Base-by-base conservation (phyloP, 768 basidiomycete genomes). In the Leccinum boreale region DNA sequence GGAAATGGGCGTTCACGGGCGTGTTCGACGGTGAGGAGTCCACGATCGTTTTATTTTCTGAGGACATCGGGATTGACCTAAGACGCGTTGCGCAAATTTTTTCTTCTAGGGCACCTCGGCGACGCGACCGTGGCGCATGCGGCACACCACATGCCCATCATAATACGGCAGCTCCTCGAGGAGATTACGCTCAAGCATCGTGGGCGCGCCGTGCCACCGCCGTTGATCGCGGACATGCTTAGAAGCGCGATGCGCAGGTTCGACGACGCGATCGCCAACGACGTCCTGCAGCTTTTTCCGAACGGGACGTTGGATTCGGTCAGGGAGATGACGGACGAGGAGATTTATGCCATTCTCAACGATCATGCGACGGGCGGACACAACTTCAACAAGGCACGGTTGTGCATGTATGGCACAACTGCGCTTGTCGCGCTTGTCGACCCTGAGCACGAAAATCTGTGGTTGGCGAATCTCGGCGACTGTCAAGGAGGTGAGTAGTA, bases 401-500 rank as follows among this genome's bases (percentile, higher is more conserved):
- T 89, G 50, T 87, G 86, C 67, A 88, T 92, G 83, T 87, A 89
- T 63, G 90, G 90, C 21, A 89, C 86, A 0, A 91, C 90, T 3
- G 88, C 86, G 5, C 79, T 91, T 31, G 80, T 91, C 44, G 81
- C 89, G 9, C 78, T 92, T 36, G 79, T 87, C 44, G 88, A 90
- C 73, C 87, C 89, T 35, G 76, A 82, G 19, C 80, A 82, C 60
- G 76, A 81, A 65, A 82, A 89, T 60, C 74, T 91, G 21, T 92
- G 90, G 90, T 73, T 91, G 49, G 89, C 89, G 6, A 90, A 90
- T 66, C 77, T 92, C 26, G 90, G 90, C 14, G 90, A 92, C 66
- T 90, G 87, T 69, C 85, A 88, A 77, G 87, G 87, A 59, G 78
- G 89, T 89, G 61, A 61, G 85, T 74, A 24, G 9, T 19, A 17